A percentile compares a stretch with the other conserved stretches of the same genome.
phyloP scores from a whole-genome alignment of 129 eudicot genomes.

The Chrysanthemum makinoi region DNA sequence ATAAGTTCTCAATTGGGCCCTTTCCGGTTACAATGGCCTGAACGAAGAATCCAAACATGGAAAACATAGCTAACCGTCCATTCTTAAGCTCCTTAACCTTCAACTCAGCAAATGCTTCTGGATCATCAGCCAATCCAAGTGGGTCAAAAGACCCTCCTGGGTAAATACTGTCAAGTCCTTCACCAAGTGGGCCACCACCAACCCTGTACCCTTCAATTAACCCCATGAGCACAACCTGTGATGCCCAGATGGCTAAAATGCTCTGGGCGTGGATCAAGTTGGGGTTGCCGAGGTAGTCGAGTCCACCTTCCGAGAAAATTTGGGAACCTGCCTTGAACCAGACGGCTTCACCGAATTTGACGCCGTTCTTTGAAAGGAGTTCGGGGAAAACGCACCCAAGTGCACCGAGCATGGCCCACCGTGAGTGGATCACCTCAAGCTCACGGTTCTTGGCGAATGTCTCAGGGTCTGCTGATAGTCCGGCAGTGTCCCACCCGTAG shows the following conservation, averaged over 20 bases:
- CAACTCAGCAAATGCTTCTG: constrained; percentile 73
- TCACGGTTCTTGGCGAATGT: constrained; percentile 82
- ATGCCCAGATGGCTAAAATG: constrained; percentile 68
- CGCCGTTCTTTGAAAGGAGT: constrained; percentile 58
- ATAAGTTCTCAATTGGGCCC: constrained; percentile 72
- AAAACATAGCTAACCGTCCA: constrained; percentile 69
- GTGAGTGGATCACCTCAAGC: constrained; percentile 71
- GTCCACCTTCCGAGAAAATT: constrained; percentile 70
- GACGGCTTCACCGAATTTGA: constrained; percentile 59
- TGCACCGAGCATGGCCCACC: constrained; percentile 86
- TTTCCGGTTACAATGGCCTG: constrained; percentile 79
- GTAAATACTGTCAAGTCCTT: constrained; percentile 56
- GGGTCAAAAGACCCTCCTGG: constrained; percentile 78
- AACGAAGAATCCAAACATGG: constrained; percentile 76
- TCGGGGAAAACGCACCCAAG: constrained; percentile 80
- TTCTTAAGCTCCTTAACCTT: constrained; percentile 83
- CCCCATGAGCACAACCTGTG: constrained; percentile 66
- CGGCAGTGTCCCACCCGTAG: constrained; percentile 84
- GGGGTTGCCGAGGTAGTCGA: constrained; percentile 72
- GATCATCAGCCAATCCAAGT: constrained; percentile 66
- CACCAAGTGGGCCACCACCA: constrained; percentile 76
- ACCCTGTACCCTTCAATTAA: constrained; percentile 64
- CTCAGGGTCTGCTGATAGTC: constrained; percentile 73
- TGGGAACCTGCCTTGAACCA: constrained; percentile 85
- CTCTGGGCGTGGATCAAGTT: constrained; percentile 70